Evolutionary conservation across 345 rosid species (phyloP).

Genomic region (Heritiera fomes): DNA sequence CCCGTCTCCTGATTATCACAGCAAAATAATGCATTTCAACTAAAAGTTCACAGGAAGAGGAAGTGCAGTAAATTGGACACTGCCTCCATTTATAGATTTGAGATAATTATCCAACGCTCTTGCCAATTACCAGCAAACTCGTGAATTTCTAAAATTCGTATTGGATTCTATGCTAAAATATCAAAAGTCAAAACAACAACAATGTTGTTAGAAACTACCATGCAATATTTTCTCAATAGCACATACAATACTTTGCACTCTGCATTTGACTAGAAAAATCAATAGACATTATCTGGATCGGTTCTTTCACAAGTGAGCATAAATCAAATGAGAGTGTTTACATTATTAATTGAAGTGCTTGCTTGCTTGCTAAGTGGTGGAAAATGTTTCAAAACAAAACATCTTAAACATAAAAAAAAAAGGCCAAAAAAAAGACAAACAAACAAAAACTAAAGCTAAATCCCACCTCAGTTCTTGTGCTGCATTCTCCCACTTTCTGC

Average conservation of each 20-base stretch:
- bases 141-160: too few species aligned
- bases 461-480: slow-evolving; percentile 74
- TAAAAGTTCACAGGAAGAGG: neutral
- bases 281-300: neutral
- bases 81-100: too few species aligned
- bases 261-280: neutral
- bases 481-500: slow-evolving; percentile 95
- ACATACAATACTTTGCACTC: neutral
- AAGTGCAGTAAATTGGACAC: neutral
- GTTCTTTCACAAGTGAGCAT: neutral
- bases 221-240: neutral
- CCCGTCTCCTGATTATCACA: too few species aligned
- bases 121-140: too few species aligned
- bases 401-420: too few species aligned
- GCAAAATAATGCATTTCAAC: neutral
- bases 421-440: too few species aligned
- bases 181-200: neutral
- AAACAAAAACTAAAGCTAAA: neutral
- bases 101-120: too few species aligned
- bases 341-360: slow-evolving; percentile 8
- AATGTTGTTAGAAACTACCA: neutral
- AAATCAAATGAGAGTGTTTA: neutral
- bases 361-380: neutral
- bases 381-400: too few species aligned
- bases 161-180: neutral